Evolutionary conservation across 306 rosid genomes (phyloP), one percentile per base, ranked within the genome.

Genomic region (Purshia tridentata): DNA sequence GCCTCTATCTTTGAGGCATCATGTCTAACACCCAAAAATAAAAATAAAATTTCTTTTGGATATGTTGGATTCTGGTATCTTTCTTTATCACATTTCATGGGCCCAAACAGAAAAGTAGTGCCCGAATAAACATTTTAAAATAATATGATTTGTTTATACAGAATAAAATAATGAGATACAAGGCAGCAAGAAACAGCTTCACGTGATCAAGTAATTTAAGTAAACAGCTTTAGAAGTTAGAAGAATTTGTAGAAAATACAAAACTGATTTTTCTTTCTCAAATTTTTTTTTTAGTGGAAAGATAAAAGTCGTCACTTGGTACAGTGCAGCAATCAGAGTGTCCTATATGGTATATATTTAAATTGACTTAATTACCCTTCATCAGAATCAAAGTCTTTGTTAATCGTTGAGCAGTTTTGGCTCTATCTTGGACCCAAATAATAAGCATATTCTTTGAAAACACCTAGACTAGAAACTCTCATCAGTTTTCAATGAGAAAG

Each of bases 151-250:
- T 16, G n/a, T 44, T n/a, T 60, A 14, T 9, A 2, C 2, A 0
- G n/a, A 53, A 52, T 70, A 65, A 13, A 16, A 37, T 37, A 23
- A 48, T 42, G 47, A 64, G 67, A 61, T 57, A 42, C n/a, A 53
- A 61, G 77, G 85, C 83, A 76, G 48, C n/a, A 53, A 61, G 77
- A 87, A 84, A 76, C 87, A 85, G 56, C 78, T 76, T 71, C 92
- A 87, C 88, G 81, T 87, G 89, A 70, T 70, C 46, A 54, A 44
- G 77, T 16, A 40, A 72, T 67, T 70, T 39, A 54, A 44, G 77
- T 16, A 40, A 72, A 35, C 42, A 64, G 67, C 45, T 56, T 20
- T 6, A 8, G 16, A 35, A 49, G 49, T 29, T 0, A 3, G 35
- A 29, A 29, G 50, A 59, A 9, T 50, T 62, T 4, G 53, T 49